Conservation (phyloP, 352 stramenopile species). For the Plasmopara halstedii region DNA sequence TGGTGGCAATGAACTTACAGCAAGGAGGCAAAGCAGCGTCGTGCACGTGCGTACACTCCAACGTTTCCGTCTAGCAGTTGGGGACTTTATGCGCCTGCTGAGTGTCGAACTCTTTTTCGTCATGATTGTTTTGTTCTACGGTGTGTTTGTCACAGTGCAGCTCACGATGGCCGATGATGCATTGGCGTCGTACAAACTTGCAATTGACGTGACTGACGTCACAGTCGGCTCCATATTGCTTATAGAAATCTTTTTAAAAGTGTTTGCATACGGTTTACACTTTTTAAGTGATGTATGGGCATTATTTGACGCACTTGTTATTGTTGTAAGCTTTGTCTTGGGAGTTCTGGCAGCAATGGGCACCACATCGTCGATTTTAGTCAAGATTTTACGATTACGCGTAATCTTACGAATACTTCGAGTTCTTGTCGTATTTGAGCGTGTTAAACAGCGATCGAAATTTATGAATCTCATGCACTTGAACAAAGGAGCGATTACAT, state of each 20-base stretch:
- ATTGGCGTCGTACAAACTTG: constrained; percentile 47
- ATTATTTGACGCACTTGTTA: constrained; percentile 74
- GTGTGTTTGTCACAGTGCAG: constrained; percentile 77
- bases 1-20: constrained; percentile 28
- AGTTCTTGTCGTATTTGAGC: constrained; percentile 82
- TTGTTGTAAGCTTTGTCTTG: constrained; percentile 71
- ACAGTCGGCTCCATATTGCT: constrained; percentile 78
- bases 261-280: constrained; percentile 68
- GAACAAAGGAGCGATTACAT: constrained; percentile 56
- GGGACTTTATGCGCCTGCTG: constrained; percentile 77
- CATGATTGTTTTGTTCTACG: constrained; percentile 81
- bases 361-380: constrained; percentile 41
- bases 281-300: constrained; percentile 66
- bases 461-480: constrained; percentile 67
- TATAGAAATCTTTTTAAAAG: constrained; percentile 69
- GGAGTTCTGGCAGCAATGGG: constrained; percentile 56
- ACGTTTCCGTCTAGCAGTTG: constrained; percentile 41
- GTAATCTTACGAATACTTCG: constrained; percentile 73
- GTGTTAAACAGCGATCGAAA: constrained; percentile 71
- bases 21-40: constrained; percentile 24
- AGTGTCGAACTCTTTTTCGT: constrained; percentile 86
- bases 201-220: constrained; percentile 75
- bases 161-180: constrained; percentile 60
- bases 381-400: constrained; percentile 66
- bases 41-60: constrained; percentile 28